Evolutionary conservation across 176 grass and related monocot species (phyloP).

Genomic region (Triticum aestivum): DNA sequence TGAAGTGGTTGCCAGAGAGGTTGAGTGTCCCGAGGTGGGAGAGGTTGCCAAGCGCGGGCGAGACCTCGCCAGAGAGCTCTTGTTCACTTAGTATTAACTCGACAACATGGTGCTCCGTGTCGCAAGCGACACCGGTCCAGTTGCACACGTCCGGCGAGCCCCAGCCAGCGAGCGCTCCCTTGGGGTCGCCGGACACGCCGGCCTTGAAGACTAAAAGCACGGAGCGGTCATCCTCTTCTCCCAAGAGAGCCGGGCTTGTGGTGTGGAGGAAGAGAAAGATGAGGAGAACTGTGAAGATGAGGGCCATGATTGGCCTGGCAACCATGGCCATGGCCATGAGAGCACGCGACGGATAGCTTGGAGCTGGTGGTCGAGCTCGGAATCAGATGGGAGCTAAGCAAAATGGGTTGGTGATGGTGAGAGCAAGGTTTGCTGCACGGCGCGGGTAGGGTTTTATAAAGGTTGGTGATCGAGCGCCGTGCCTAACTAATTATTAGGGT

Average conservation of each 20-base stretch:
- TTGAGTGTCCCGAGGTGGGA: constrained; percentile 62
- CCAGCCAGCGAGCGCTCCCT: constrained; percentile 39
- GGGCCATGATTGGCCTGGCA: background rate
- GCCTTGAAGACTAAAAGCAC: constrained; percentile 57
- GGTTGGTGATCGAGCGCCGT: too few relatives aligned
- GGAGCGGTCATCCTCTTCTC: constrained; percentile 17
- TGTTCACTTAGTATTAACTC: constrained; percentile 33
- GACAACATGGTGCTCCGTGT: constrained; percentile 36
- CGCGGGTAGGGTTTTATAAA: too few relatives aligned
- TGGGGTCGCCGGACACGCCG: constrained; percentile 41
- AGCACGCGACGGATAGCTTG: background rate
- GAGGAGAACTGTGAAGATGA: background rate
- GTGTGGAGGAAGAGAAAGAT: background rate
- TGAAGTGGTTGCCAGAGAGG: constrained; percentile 40
- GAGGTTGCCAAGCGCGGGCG: constrained; percentile 48
- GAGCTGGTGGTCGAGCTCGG: too few relatives aligned
- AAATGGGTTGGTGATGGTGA: too few relatives aligned
- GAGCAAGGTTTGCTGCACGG: too few relatives aligned
- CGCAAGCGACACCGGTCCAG: constrained; percentile 73
- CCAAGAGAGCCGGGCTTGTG: background rate
- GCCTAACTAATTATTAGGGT: too few relatives aligned
- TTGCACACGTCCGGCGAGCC: constrained; percentile 49
- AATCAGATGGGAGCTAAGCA: too few relatives aligned
- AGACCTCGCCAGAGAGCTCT: constrained; percentile 53
- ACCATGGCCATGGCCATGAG: constrained; percentile 22